Percentiles rank a stretch among this genome's conserved stretches.
phyloP scores from a whole-genome alignment of 2,329 filamentous ascomycete species.

The Phoma herbarum region DNA sequence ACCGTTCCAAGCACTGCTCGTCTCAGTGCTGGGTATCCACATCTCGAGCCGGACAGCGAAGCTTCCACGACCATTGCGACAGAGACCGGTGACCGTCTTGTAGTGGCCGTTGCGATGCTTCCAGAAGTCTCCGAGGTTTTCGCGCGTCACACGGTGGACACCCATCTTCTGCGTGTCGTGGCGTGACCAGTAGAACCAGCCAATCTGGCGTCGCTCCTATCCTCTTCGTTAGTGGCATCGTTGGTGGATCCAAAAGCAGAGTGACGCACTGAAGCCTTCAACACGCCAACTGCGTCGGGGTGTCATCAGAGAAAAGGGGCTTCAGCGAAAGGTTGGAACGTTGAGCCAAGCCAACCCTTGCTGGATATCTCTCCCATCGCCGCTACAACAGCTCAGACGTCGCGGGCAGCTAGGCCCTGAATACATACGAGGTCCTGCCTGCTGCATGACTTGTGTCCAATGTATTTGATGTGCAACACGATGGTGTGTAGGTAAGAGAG shows the following conservation, averaged over 20 bases:
- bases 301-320: neutral
- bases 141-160: slow-evolving; percentile 17
- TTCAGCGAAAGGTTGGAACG: slow-evolving; percentile 21
- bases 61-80: slow-evolving; percentile 14
- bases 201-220: slow-evolving; percentile 23
- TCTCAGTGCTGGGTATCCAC: slow-evolving; percentile 28
- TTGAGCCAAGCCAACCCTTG: slow-evolving; percentile 23
- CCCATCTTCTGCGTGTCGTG: slow-evolving; percentile 14
- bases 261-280: slow-evolving; percentile 3
- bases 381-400: slow-evolving; percentile 14
- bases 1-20: neutral
- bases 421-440: slow-evolving; percentile 27
- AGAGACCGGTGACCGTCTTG: slow-evolving; percentile 9
- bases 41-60: slow-evolving; percentile 23
- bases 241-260: neutral
- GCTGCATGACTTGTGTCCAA: slow-evolving; percentile 28
- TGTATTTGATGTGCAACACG: slow-evolving; percentile 29
- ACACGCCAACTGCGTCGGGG: neutral
- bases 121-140: slow-evolving; percentile 25
- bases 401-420: slow-evolving; percentile 24
- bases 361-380: slow-evolving; percentile 14
- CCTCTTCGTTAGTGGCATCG: neutral
- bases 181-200: slow-evolving; percentile 23
- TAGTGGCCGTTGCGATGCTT: slow-evolving; percentile 15
- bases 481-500: slow-evolving; percentile 18